These are phyloP conservation scores for Stropharia rugosoannulata DNA, from an alignment of 768 basidiomycete species.

Conservation along the genomic window DNA sequence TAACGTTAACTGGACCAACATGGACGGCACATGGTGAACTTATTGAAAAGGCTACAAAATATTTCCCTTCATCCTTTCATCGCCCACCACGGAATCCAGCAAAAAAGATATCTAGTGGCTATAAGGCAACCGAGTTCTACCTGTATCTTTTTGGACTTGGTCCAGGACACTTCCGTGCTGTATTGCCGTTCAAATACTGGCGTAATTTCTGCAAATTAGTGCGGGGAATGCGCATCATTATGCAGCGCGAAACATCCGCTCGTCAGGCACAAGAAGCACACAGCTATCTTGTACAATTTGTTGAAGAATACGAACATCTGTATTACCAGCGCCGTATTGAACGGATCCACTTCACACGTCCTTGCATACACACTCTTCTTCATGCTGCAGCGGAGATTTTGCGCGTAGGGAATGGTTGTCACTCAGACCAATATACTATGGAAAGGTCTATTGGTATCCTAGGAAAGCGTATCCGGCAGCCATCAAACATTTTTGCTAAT, in stretches of 20 bases:
- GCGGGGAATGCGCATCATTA: conserved; percentile 18
- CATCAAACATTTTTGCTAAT: background rate
- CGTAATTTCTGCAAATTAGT: conserved; percentile 33
- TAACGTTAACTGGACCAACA: conserved; percentile 11
- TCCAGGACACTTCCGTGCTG: conserved; percentile 24
- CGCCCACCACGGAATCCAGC: conserved; percentile 19
- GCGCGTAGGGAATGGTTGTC: conserved; percentile 18
- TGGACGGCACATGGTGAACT: conserved; percentile 33
- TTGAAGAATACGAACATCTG: conserved; percentile 31
- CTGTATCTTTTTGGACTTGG: conserved; percentile 32
- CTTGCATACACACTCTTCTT: conserved; percentile 28
- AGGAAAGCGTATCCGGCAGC: background rate
- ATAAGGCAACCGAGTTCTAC: conserved; percentile 36
- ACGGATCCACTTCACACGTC: background rate
- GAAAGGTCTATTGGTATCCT: background rate
- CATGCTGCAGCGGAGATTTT: conserved; percentile 29
- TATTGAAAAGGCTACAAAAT: conserved; percentile 20
- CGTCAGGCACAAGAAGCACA: conserved; percentile 22
- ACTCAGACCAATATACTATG: background rate
- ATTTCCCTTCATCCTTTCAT: conserved; percentile 13
- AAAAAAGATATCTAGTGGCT: conserved; percentile 31
- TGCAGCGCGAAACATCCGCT: conserved; percentile 20
- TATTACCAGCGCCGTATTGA: conserved; percentile 27
- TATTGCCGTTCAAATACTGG: conserved; percentile 28
- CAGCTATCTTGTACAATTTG: conserved; percentile 21